These are phyloP conservation scores for Eimeria tenella DNA, from an alignment of 169 alveolate genomes.

Conservation along the genomic window DNA sequence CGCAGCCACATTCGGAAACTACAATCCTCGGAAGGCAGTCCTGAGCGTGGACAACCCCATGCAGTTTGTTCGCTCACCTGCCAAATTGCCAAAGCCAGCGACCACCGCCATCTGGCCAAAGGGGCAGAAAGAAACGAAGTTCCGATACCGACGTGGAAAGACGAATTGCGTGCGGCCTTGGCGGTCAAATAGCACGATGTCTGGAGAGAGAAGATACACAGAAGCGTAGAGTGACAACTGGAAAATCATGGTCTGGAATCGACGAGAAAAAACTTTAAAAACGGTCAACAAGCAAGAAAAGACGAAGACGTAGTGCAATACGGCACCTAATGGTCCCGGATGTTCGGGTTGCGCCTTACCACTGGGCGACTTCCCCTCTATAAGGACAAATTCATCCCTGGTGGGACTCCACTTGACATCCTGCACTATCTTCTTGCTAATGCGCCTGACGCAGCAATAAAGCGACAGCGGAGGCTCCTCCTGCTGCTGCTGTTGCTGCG, in stretches of 20 bases:
- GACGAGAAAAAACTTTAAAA: background rate
- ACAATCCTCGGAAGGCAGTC: no score
- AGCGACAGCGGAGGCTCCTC: slow-evolving; percentile 47
- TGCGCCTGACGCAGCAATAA: slow-evolving; percentile 67
- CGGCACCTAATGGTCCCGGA: background rate
- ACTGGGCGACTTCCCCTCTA: slow-evolving; percentile 84
- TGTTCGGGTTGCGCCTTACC: slow-evolving; percentile 54
- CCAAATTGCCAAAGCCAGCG: slow-evolving; percentile 85
- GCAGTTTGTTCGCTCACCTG: slow-evolving; percentile 72
- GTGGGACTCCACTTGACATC: slow-evolving; percentile 86
- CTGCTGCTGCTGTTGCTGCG: slow-evolving; percentile 39
- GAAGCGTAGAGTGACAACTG: slow-evolving; percentile 65
- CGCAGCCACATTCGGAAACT: no score
- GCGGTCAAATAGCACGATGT: slow-evolving; percentile 67
- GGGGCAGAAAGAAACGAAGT: slow-evolving; percentile 83
- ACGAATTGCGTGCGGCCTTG: slow-evolving; percentile 69
- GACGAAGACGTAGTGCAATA: background rate
- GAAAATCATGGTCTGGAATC: background rate
- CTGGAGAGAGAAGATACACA: slow-evolving; percentile 69
- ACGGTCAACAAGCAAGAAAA: background rate
- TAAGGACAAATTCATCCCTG: slow-evolving; percentile 83
- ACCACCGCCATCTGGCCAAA: slow-evolving; percentile 84
- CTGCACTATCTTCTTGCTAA: slow-evolving; percentile 82
- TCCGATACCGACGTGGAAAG: slow-evolving; percentile 77
- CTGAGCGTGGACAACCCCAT: background rate